A percentile compares a stretch with the other conserved stretches of the same genome.
These are phyloP conservation scores for Rhododendron mucronatum DNA, from an alignment of 148 eudicot genomes.

Conservation along the genomic window DNA sequence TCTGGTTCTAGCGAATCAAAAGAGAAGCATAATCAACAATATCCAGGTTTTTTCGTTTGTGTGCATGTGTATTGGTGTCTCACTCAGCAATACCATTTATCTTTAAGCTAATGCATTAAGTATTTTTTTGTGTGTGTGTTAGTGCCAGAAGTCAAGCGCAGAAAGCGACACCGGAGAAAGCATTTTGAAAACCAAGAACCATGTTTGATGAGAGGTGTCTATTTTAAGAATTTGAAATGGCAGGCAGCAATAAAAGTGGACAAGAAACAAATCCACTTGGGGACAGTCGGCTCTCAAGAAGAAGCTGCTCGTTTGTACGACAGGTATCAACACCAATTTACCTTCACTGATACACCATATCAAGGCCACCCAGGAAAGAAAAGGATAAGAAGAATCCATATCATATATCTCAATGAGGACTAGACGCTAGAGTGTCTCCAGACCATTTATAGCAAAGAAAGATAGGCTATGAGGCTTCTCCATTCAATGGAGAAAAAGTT, in stretches of 20 bases:
- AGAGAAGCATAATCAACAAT: slow-evolving; percentile 31
- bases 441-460: neutral
- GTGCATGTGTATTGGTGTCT: neutral
- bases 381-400: neutral
- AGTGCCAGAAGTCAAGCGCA: slow-evolving; percentile 57
- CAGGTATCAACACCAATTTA: slow-evolving; percentile 38
- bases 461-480: neutral
- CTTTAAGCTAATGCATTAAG: neutral
- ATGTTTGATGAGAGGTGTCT: slow-evolving; percentile 70
- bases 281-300: slow-evolving; percentile 74
- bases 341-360: neutral
- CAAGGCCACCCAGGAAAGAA: neutral
- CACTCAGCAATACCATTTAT: neutral
- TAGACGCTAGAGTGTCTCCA: neutral
- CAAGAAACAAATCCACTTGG: slow-evolving; percentile 92
- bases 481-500: neutral
- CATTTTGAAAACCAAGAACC: slow-evolving; percentile 49
- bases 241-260: slow-evolving; percentile 98
- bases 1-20: slow-evolving; percentile 37
- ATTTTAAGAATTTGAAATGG: slow-evolving; percentile 90
- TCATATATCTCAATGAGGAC: neutral
- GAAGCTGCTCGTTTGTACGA: slow-evolving; percentile 92
- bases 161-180: slow-evolving; percentile 72
- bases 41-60: slow-evolving; percentile 31
- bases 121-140: neutral